Evolutionary conservation across 371 early-diverging fungal species (phyloP).

Genomic region (Edhazardia aedis): DNA sequence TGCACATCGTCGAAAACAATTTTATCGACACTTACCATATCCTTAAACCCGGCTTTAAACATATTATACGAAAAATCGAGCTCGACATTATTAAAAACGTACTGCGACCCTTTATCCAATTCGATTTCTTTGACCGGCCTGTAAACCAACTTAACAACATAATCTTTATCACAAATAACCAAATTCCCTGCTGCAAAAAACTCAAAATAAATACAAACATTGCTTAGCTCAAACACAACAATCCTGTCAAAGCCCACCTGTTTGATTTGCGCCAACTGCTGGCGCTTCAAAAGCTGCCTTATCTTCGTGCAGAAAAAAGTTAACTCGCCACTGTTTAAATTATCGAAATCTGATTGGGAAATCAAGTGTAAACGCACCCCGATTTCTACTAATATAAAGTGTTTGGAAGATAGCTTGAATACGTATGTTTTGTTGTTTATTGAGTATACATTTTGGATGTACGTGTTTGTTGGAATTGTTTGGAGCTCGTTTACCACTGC

Average conservation of each 20-base stretch:
- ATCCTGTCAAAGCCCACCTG: constrained; percentile 46
- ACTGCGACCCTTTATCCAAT: constrained; percentile 23
- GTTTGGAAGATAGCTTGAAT: constrained; percentile 42
- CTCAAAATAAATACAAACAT: constrained; percentile 37
- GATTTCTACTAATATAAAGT: constrained; percentile 45
- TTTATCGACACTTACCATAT: too few relatives aligned
- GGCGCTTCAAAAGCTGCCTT: too few relatives aligned
- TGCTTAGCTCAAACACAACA: constrained; percentile 31
- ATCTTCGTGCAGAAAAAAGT: too few relatives aligned
- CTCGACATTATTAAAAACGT: constrained; percentile 31
- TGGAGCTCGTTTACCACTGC: constrained; percentile 43
- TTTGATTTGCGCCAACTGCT: too few relatives aligned
- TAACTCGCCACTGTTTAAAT: too few relatives aligned
- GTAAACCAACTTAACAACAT: constrained; percentile 26
- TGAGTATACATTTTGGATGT: constrained; percentile 44
- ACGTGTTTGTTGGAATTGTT: constrained; percentile 19
- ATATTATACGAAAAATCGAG: too few relatives aligned
- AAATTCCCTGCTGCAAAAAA: constrained; percentile 47
- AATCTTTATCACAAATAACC: constrained; percentile 34
- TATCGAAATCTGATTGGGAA: constrained; percentile 17
- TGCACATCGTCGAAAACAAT: too few relatives aligned
- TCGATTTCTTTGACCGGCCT: constrained; percentile 26
- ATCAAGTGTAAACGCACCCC: constrained; percentile 44
- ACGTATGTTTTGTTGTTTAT: constrained; percentile 30
- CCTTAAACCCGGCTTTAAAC: too few relatives aligned